Percentiles rank a stretch among this genome's conserved stretches.
Evolutionary conservation across 352 stramenopile species (phyloP).

Genomic region (Phytophthora tentaculata): DNA sequence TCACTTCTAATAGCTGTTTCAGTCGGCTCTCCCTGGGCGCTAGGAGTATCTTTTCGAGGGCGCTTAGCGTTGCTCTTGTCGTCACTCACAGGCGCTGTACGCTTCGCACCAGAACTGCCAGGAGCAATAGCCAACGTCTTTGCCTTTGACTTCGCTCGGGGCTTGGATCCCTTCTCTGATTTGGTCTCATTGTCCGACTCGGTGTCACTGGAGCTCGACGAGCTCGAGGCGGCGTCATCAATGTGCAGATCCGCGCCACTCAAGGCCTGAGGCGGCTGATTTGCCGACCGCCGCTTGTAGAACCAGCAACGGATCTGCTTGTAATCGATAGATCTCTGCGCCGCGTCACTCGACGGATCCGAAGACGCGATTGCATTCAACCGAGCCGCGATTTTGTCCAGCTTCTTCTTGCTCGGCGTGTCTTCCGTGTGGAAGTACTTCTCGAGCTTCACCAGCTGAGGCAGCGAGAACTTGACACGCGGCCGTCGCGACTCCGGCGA

Average conservation of each 20-base stretch:
- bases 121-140: constrained; percentile 32
- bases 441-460: constrained; percentile 81
- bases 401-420: constrained; percentile 78
- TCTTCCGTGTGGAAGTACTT: constrained; percentile 87
- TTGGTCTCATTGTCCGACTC: constrained; percentile 73
- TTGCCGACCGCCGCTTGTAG: constrained; percentile 85
- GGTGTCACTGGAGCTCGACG: constrained; percentile 68
- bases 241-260: constrained; percentile 63
- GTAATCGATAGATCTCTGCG: constrained; percentile 79
- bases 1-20: constrained; percentile 28
- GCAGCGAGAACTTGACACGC: constrained; percentile 79
- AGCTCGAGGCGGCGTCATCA: constrained; percentile 40
- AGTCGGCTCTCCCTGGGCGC: constrained; percentile 11
- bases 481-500: constrained; percentile 70
- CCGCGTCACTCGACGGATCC: constrained; percentile 60
- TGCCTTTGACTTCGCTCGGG: constrained; percentile 26
- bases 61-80: constrained; percentile 37
- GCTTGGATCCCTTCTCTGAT: constrained; percentile 38
- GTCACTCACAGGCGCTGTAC: constrained; percentile 33
- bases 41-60: constrained; percentile 37
- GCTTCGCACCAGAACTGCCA: constrained; percentile 28
- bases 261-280: constrained; percentile 75
- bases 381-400: constrained; percentile 79
- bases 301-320: constrained; percentile 91
- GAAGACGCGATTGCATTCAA: constrained; percentile 71